Conservation (phyloP, 371 early-diverging fungal species). For the Dichotomocladium elegans region DNA sequence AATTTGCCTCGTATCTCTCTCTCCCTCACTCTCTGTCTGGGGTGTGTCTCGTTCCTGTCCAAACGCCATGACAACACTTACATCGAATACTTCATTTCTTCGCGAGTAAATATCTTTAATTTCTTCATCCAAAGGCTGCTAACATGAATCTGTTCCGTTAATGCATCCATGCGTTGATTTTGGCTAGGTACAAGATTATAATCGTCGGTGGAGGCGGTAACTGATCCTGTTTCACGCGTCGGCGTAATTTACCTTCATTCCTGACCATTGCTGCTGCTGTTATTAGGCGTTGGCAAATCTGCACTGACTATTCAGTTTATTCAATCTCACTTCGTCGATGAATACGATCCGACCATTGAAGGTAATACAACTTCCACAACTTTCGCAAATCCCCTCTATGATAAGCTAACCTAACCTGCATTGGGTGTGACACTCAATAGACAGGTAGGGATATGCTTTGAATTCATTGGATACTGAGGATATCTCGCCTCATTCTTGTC, state of each 20-base stretch:
- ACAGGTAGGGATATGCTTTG: neutral
- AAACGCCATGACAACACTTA: neutral
- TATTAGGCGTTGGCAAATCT: slow-evolving; percentile 84
- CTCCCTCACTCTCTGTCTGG: neutral
- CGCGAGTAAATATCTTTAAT: too few species aligned
- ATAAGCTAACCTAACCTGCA: neutral
- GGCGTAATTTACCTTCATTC: neutral
- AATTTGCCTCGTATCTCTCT: too few species aligned
- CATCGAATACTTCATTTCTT: slow-evolving; percentile 18
- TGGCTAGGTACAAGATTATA: slow-evolving; percentile 77
- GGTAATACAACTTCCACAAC: slow-evolving; percentile 32
- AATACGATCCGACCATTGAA: slow-evolving; percentile 94
- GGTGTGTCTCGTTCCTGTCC: neutral
- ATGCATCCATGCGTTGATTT: too few species aligned
- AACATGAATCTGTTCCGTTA: too few species aligned
- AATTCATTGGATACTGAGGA: neutral
- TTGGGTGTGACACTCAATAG: neutral
- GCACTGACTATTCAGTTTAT: slow-evolving; percentile 90
- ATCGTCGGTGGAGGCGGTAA: slow-evolving; percentile 84
- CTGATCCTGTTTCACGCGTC: neutral
- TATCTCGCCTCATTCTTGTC: slow-evolving; percentile 56
- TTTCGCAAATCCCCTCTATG: neutral
- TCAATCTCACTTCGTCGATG: slow-evolving; percentile 86
- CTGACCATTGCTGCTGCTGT: neutral
- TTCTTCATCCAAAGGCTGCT: neutral